These are phyloP conservation scores for Suhomyces faveliae DNA, from an alignment of 805 yeast genomes.

Conservation along the genomic window DNA sequence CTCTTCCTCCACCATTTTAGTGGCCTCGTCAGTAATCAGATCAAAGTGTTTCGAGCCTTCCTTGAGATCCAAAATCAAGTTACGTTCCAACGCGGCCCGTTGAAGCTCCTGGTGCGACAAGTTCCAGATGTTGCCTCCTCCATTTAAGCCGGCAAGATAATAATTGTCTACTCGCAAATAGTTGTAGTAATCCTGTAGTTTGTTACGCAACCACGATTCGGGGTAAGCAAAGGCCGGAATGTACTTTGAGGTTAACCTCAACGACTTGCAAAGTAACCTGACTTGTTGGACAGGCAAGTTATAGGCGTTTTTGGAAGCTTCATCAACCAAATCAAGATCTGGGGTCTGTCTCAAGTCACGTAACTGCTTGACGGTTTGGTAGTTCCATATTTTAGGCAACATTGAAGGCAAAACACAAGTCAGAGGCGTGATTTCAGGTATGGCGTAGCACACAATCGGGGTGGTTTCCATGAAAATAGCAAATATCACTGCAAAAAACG, in stretches of 20 bases:
- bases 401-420: constrained; percentile 55
- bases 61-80: constrained; percentile 41
- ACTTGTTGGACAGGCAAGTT: constrained; percentile 41
- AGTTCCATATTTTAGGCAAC: constrained; percentile 35
- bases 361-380: constrained; percentile 14
- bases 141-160: constrained; percentile 35
- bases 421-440: constrained; percentile 58
- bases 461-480: constrained; percentile 54
- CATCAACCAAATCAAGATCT: constrained; percentile 5
- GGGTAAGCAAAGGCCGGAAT: constrained; percentile 40
- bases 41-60: constrained; percentile 23
- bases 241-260: constrained; percentile 40
- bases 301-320: constrained; percentile 43
- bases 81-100: constrained; percentile 55
- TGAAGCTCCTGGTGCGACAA: constrained; percentile 51
- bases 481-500: constrained; percentile 48
- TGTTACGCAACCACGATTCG: constrained; percentile 33
- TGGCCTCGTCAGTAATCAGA: constrained; percentile 13
- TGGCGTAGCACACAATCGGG: constrained; percentile 49
- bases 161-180: constrained; percentile 55
- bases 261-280: constrained; percentile 30
- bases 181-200: constrained; percentile 39
- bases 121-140: constrained; percentile 43
- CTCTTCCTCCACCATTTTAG: constrained; percentile 12
- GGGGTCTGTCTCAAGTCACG: constrained; percentile 14